phyloP scores from a whole-genome alignment of 2,329 filamentous ascomycete species.

The Arthrocladium fulminans region DNA sequence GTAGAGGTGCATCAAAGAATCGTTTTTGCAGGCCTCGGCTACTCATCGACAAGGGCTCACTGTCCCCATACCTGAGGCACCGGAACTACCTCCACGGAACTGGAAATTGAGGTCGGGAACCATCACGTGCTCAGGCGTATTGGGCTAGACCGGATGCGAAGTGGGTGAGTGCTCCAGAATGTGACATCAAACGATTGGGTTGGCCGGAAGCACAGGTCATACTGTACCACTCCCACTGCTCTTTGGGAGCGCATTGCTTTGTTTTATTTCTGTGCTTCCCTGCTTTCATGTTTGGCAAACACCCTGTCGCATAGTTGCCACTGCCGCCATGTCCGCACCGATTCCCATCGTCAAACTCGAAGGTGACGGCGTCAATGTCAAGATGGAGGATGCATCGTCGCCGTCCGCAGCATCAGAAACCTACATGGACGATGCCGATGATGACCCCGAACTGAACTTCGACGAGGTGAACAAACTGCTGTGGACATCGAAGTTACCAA shows the following conservation, averaged over 20 bases:
- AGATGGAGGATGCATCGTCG: constrained; percentile 19
- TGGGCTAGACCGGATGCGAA: background rate
- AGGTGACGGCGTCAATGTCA: constrained; percentile 11
- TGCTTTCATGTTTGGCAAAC: background rate
- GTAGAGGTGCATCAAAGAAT: too few relatives aligned
- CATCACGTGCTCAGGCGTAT: background rate
- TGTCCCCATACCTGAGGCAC: background rate
- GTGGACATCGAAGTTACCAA: constrained; percentile 71
- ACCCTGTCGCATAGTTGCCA: too few relatives aligned
- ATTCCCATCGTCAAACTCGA: constrained; percentile 3
- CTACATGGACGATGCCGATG: constrained; percentile 45
- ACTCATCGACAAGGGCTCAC: too few relatives aligned
- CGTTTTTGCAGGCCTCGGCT: too few relatives aligned
- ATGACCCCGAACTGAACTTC: constrained; percentile 62
- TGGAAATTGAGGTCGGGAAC: background rate
- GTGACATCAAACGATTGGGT: background rate
- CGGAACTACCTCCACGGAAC: background rate
- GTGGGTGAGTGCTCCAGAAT: background rate
- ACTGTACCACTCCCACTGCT: too few relatives aligned
- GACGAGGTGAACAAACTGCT: constrained; percentile 37
- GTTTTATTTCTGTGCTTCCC: background rate
- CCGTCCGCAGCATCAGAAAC: constrained; percentile 8
- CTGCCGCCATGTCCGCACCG: background rate
- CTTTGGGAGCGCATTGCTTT: background rate
- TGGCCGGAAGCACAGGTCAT: too few relatives aligned